Conservation (phyloP, 371 early-diverging fungal species). For the Mortierella sp. region DNA sequence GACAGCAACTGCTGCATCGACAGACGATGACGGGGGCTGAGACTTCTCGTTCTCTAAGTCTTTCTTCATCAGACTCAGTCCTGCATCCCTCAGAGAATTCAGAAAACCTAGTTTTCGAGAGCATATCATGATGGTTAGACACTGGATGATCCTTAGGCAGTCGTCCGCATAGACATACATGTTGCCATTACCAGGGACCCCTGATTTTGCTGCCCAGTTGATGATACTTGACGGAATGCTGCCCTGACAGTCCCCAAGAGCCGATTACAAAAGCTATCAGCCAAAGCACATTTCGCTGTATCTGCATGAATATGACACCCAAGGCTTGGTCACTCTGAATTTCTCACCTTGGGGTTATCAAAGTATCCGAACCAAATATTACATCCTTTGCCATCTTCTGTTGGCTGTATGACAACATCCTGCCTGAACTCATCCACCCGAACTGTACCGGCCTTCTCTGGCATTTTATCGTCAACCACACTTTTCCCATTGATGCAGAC, state of each 20-base stretch:
- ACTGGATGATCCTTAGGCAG: too few relatives aligned
- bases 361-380: conserved; percentile 61
- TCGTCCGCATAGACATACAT: too few relatives aligned
- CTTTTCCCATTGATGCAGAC: conserved; percentile 62
- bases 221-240: conserved; percentile 61
- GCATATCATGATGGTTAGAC: background rate
- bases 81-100: conserved; percentile 30
- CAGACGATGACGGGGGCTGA: background rate
- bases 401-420: conserved; percentile 57
- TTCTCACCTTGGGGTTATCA: conserved; percentile 63
- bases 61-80: conserved; percentile 30
- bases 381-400: conserved; percentile 56
- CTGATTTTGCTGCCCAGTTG: conserved; percentile 66
- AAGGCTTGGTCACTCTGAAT: background rate
- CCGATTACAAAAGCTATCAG: too few relatives aligned
- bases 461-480: conserved; percentile 40
- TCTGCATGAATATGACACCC: background rate
- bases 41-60: conserved; percentile 35
- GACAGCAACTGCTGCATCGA: conserved; percentile 7
- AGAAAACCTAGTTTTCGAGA: conserved; percentile 26
- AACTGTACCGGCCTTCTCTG: conserved; percentile 56
- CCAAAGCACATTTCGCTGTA: too few relatives aligned
- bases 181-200: conserved; percentile 53
- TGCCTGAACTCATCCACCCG: conserved; percentile 62
- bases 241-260: conserved; percentile 58